Evolutionary conservation across 2,329 filamentous ascomycete species (phyloP).

Genomic region (Hypoxylon sp.): DNA sequence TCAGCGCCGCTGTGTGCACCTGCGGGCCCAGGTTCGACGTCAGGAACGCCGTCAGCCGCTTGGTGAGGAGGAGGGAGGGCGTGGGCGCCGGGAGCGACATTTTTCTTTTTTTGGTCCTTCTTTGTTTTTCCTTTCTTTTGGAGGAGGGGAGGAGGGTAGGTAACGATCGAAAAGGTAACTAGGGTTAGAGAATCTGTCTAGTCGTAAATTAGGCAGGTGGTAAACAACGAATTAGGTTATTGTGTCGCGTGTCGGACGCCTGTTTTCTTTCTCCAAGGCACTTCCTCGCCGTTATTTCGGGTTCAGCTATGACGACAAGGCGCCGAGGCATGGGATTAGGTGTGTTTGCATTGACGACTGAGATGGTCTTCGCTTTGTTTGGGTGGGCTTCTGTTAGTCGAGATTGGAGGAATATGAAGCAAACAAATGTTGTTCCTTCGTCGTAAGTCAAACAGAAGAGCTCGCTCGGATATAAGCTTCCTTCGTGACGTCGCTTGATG

Average conservation of each 20-base stretch:
- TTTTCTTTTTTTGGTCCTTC: not conserved
- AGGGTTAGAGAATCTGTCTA: too few relatives aligned
- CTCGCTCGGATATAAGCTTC: too few relatives aligned
- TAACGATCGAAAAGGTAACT: not conserved
- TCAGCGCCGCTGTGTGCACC: constrained; percentile 67
- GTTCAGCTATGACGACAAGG: constrained; percentile 23
- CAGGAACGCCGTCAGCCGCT: constrained; percentile 69
- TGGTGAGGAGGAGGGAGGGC: constrained; percentile 69
- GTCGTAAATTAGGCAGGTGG: not conserved
- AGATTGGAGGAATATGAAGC: not conserved
- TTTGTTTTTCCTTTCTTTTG: too few relatives aligned
- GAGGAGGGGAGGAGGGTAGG: not conserved
- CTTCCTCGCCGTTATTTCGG: not conserved
- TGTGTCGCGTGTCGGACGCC: not conserved
- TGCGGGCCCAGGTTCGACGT: constrained; percentile 63
- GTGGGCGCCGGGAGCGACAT: constrained; percentile 50
- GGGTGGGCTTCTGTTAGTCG: not conserved
- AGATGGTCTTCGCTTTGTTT: not conserved
- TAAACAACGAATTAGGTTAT: too few relatives aligned
- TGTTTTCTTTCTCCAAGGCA: not conserved
- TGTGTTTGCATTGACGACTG: constrained; percentile 13
- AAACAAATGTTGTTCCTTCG: constrained; percentile 1
- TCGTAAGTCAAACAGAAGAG: too few relatives aligned
- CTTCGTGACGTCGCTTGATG: constrained; percentile 28
- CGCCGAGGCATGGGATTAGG: constrained; percentile 3